phyloP scores from a whole-genome alignment of 805 yeast species.

The Ogataea corticis region DNA sequence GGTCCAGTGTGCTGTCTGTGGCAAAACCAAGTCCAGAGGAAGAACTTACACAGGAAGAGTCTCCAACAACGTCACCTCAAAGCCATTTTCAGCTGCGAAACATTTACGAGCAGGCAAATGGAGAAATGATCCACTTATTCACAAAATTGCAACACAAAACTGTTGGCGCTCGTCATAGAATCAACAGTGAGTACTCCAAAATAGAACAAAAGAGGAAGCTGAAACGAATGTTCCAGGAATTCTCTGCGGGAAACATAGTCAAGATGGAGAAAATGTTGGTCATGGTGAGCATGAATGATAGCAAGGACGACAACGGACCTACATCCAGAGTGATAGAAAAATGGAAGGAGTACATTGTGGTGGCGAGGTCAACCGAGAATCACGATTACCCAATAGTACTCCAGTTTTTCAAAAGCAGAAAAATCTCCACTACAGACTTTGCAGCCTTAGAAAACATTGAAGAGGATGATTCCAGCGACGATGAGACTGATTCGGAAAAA shows the following conservation, averaged over 20 bases:
- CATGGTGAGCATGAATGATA: slow-evolving; percentile 42
- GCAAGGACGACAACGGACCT: slow-evolving; percentile 33
- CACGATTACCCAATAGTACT: slow-evolving; percentile 52
- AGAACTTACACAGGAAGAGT: no score
- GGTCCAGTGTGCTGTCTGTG: slow-evolving; percentile 2
- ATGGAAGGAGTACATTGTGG: slow-evolving; percentile 80
- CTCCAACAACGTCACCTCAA: not conserved
- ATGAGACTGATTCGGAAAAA: slow-evolving; percentile 10
- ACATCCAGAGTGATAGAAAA: slow-evolving; percentile 62
- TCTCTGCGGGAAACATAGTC: slow-evolving; percentile 60
- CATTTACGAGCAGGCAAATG: slow-evolving; percentile 18
- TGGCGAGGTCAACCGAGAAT: slow-evolving; percentile 63
- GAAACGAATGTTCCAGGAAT: slow-evolving; percentile 33
- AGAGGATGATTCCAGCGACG: slow-evolving; percentile 9
- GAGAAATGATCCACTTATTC: slow-evolving; percentile 18
- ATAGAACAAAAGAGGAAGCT: slow-evolving; percentile 24
- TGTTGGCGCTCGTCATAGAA: slow-evolving; percentile 22
- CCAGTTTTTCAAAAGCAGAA: slow-evolving; percentile 58
- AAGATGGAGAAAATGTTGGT: slow-evolving; percentile 71
- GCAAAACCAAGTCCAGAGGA: slow-evolving; percentile 16
- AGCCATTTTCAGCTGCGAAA: slow-evolving; percentile 16
- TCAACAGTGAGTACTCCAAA: slow-evolving; percentile 17
- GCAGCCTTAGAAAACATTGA: slow-evolving; percentile 11
- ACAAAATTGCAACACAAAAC: slow-evolving; percentile 27
- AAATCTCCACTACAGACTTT: slow-evolving; percentile 31